A percentile compares a stretch with the other conserved stretches of the same genome.
Evolutionary conservation across 2,329 filamentous ascomycete genomes (phyloP).

Genomic region (Bipolaris victoriae): DNA sequence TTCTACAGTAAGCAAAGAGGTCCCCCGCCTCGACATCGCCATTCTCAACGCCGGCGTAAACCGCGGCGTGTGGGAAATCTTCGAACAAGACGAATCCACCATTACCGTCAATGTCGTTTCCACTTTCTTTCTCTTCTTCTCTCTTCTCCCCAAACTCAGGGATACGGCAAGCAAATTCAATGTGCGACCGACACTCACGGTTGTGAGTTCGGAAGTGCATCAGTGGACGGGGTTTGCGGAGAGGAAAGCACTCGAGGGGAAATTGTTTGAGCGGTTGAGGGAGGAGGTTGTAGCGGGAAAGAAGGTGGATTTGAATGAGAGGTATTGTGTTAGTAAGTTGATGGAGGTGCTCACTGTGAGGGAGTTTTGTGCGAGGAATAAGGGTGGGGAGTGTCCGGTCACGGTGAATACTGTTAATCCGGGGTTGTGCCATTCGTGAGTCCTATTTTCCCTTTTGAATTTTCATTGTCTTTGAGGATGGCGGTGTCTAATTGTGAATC

Average conservation of each 20-base stretch:
- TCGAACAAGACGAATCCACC: conserved; percentile 40
- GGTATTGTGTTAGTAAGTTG: conserved; percentile 43
- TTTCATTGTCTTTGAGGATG: too few species aligned
- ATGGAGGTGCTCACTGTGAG: conserved; percentile 37
- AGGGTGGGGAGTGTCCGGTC: conserved; percentile 30
- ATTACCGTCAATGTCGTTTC: conserved; percentile 51
- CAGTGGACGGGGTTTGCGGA: conserved; percentile 35
- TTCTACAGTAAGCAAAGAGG: conserved; percentile 22
- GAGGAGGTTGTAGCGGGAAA: conserved; percentile 12
- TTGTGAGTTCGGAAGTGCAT: conserved; percentile 45
- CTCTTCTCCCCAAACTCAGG: conserved; percentile 36
- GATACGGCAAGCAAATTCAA: conserved; percentile 31
- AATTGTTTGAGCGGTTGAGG: conserved; percentile 39
- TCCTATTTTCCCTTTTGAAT: not conserved
- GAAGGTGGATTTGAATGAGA: conserved; percentile 19
- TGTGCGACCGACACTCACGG: conserved; percentile 35
- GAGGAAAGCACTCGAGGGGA: conserved; percentile 27
- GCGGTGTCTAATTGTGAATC: not conserved
- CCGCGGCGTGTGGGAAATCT: conserved; percentile 30
- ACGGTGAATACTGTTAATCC: conserved; percentile 45
- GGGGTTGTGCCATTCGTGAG: conserved; percentile 43
- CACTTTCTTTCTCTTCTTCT: conserved; percentile 46
- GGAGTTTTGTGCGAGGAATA: conserved; percentile 28
- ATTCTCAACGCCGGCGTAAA: conserved; percentile 51
- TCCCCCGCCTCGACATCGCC: conserved; percentile 46